Conservation (phyloP, 495 filamentous ascomycete species). For the Cladorrhinum samala region DNA sequence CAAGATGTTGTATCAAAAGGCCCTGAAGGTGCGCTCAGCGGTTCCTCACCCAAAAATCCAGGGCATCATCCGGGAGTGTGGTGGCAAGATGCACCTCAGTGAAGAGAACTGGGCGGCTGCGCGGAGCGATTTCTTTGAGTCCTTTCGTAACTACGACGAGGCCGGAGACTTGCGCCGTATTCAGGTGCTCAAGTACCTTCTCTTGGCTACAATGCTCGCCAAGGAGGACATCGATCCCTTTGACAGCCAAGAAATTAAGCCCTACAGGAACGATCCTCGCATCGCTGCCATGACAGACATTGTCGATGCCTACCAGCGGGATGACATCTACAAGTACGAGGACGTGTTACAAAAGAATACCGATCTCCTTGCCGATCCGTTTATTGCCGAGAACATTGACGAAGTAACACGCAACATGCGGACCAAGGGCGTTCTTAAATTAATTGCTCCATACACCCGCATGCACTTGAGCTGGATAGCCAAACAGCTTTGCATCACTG, state of each 20-base stretch:
- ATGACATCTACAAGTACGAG: slow-evolving; percentile 91
- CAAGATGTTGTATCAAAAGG: slow-evolving; percentile 85
- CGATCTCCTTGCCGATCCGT: slow-evolving; percentile 84
- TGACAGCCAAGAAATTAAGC: slow-evolving; percentile 98
- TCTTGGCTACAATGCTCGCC: slow-evolving; percentile 96
- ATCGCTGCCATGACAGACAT: slow-evolving; percentile 96
- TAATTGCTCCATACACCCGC: slow-evolving; percentile 91
- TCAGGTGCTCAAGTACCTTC: slow-evolving; percentile 94
- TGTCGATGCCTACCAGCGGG: slow-evolving; percentile 91
- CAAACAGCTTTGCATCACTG: slow-evolving; percentile 74
- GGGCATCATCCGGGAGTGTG: slow-evolving; percentile 97
- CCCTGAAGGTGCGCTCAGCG: slow-evolving; percentile 83
- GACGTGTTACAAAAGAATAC: slow-evolving; percentile 78
- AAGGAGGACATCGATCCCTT: slow-evolving; percentile 99
- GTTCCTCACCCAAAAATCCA: slow-evolving; percentile 98
- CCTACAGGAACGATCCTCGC: slow-evolving; percentile 90
- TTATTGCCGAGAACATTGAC: slow-evolving; percentile 98
- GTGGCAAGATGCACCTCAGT: slow-evolving; percentile 99
- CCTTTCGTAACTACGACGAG: slow-evolving; percentile 98
- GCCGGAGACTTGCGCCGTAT: slow-evolving; percentile 93
- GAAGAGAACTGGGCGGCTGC: slow-evolving; percentile 99
- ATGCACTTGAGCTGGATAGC: slow-evolving; percentile 85
- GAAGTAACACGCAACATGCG: slow-evolving; percentile 98
- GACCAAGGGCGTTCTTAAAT: slow-evolving; percentile 86
- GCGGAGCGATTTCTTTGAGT: slow-evolving; percentile 96